These are phyloP conservation scores for Globisporangium iwayamae DNA, from an alignment of 352 stramenopile species.

Conservation along the genomic window DNA sequence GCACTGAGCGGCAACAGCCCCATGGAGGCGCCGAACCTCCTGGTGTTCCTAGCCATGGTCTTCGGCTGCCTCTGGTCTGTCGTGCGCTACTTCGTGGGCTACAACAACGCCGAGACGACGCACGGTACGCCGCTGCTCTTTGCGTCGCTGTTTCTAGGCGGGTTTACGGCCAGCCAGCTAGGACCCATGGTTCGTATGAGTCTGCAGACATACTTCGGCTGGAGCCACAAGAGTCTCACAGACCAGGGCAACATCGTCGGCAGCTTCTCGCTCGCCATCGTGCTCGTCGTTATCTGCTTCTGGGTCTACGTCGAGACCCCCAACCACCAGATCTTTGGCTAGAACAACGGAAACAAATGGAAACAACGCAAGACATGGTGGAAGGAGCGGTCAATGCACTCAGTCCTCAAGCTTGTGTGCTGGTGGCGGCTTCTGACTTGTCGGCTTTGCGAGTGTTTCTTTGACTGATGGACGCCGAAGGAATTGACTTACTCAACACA, in stretches of 20 bases:
- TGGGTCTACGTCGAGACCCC: constrained; percentile 81
- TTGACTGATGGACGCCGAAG: neutral
- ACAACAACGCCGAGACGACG: constrained; percentile 66
- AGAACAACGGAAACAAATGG: constrained; percentile 2
- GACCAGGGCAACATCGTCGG: constrained; percentile 75
- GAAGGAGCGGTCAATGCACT: constrained; percentile 9
- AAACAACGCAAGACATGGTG: neutral
- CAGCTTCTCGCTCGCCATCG: constrained; percentile 61
- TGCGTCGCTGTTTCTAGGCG: constrained; percentile 56
- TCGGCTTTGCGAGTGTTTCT: neutral
- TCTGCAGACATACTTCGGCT: constrained; percentile 72
- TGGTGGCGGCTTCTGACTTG: constrained; percentile 21
- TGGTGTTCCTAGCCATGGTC: constrained; percentile 63
- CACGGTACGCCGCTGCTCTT: constrained; percentile 65
- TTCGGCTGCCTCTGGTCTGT: constrained; percentile 64
- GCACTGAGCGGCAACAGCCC: constrained; percentile 57
- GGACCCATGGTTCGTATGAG: constrained; percentile 72
- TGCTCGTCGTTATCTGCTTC: constrained; percentile 65
- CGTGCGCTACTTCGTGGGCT: constrained; percentile 63
- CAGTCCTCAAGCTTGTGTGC: constrained; percentile 44
- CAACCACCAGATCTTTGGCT: constrained; percentile 42
- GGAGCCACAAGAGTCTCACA: constrained; percentile 75
- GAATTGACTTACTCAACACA: neutral
- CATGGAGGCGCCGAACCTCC: constrained; percentile 66
- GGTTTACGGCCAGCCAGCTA: constrained; percentile 55